Evolutionary conservation across 2,329 filamentous ascomycete species (phyloP), one percentile per base, ranked within the genome.

Genomic region (Exophiala bonariae): DNA sequence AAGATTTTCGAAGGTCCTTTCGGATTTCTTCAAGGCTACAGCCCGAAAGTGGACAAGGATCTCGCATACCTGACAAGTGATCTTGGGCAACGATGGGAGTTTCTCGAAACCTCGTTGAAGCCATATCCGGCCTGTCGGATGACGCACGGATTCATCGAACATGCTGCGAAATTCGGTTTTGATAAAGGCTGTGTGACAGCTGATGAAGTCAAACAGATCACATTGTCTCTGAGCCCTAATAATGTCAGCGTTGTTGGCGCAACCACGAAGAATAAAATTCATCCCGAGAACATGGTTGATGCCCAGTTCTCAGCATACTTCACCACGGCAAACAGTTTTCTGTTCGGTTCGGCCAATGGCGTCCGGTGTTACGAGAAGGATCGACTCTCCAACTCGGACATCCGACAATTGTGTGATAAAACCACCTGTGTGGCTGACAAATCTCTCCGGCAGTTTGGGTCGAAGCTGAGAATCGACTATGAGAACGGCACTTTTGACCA

Each of bases 281-380:
- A 66, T 42, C 65, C 65, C 1, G 53, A 50, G 30, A 67, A 66
- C 41, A 52, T 59, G 42, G 63, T 67, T 35, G 65, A 67, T 44
- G 65, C 63, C 2, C 64, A 67, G 42, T 66, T 66, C 46, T 63
- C 59, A 9, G 63, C 59, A 1, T 67, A 66, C 41, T 68, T 63
- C 44, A 64, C 66, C 26, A 58, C 61, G 1, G 63, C 64, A 3
- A 47, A 55, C 26, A 46, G 45, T 8, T 57, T 52, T 36, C 42
- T 59, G 33, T 57, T 52, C 31, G 54, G 54, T 4, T 49, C 44
- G 4, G 47, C 47, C 23, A 40, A 45, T 14, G 52, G 44, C 13
- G 48, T 54, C 17, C 32, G 34, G 10, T 48, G 44, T n/a, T 54
- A 54, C 14, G 48, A 51, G 17, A 16, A 43, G 19, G 44, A 51